Conservation (phyloP, 2,329 filamentous ascomycete species). For the Beauveria bassiana region DNA sequence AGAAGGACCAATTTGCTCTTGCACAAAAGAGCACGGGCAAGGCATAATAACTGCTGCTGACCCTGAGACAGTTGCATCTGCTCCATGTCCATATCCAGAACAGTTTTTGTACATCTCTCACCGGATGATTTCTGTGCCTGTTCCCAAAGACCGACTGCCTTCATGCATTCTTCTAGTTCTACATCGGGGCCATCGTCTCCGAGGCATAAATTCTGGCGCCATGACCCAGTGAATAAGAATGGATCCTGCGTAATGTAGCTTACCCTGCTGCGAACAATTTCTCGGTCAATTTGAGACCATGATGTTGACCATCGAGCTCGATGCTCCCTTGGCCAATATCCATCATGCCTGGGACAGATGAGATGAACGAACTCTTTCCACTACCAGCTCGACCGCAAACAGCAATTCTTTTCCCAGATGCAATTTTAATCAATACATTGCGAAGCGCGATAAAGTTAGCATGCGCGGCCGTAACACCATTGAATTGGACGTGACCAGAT, state of each 20-base stretch:
- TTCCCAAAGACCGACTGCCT: conserved; percentile 2
- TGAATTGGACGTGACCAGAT: conserved; percentile 4
- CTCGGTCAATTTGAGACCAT: background rate
- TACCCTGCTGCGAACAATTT: background rate
- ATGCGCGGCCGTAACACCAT: conserved; percentile 5
- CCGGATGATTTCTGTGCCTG: background rate
- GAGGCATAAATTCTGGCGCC: conserved; percentile 2
- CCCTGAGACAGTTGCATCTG: conserved; percentile 20
- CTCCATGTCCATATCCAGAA: conserved; percentile 3
- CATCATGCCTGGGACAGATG: conserved; percentile 4
- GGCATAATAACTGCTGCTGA: conserved; percentile 22
- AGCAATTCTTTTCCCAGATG: conserved; percentile 6
- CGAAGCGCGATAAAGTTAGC: conserved; percentile 7
- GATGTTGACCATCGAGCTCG: background rate
- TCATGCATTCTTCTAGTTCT: background rate
- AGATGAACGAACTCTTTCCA: background rate
- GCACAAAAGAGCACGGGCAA: conserved; percentile 21
- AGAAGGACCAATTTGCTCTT: conserved; percentile 8
- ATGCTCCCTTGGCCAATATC: background rate
- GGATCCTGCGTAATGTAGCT: conserved; percentile 14
- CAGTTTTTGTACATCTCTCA: background rate
- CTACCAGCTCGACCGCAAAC: conserved; percentile 6
- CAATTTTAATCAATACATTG: conserved; percentile 8
- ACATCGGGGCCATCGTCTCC: background rate
- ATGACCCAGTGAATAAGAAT: conserved; percentile 6